Evolutionary conservation across 164 flowering plant genomes (phyloP), one percentile per base, ranked within the genome.

Genomic region (Brasenia schreberi): DNA sequence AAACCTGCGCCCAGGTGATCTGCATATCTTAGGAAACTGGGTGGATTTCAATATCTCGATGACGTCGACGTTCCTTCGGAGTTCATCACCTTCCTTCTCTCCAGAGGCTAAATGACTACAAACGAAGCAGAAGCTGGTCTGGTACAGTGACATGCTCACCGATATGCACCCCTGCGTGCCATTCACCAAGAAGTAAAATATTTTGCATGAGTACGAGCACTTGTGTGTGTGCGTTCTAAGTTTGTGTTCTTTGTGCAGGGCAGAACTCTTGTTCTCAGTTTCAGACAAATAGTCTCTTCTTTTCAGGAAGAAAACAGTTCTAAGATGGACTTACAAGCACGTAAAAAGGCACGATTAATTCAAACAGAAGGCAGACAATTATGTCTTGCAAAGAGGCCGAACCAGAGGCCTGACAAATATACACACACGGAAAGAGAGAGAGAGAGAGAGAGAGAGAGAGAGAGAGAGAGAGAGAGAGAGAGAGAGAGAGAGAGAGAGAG

Each of bases 41-140:
- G 82, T 84, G 76, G 68, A 74, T 72, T 87, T 94, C 1, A 94
- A 74, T 59, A 89, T 92, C 73, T 94, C 97, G 1, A 79, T 65
- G 0, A 89, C 97, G 66, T 94, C 96, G 0, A 87, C 80, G 66
- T 94, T 92, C 75, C 99, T 84, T 74, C 69, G 76, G 43, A 88
- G 70, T 78, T 91, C 97, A 65, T 92, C 96, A 0, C 97, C 97
- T 63, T 89, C 99, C 70, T 92, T 94, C 83, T 94, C 96, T 1
- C 99, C 99, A 0, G 97, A 89, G 61, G 99, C 97, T 78, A 94
- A 80, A 77, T 94, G 99, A 74, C 92, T 75, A 70, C 97, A 91
- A 53, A 92, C 81, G 62, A 95, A 92, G 84, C 99, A 91, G 75
- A 89, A 87, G 75, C 89, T 87, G 1, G 99, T 95, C 73, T 79